Base-by-base conservation (phyloP, 148 eudicot species). In the Chenopodium suecicum region DNA sequence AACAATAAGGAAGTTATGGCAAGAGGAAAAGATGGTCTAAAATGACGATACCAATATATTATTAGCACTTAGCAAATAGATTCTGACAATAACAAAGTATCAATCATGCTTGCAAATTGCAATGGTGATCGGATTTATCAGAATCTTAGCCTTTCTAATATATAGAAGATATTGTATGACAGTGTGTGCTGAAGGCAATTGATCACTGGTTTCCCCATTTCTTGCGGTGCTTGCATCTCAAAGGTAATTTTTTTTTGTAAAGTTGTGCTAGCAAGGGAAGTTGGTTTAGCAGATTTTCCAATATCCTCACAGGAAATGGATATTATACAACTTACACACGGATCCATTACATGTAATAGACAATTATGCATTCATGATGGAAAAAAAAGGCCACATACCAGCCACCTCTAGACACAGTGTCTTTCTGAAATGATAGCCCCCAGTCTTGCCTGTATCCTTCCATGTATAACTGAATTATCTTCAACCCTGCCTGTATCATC, bases 371-470 rank as follows among this genome's bases (percentile, higher is more conserved):
- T 29, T 70, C 54, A 74, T 72, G 71, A 52, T n/a, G 52, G 41
- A 60, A 76, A 11, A 13, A 13, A 22, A 71, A 60, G 81, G 52
- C 71, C 66, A 88, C 92, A 60, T 92, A 96, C 99, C 99, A 96
- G 83, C 99, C 99, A 78, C 99, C 99, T 90, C 86, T 82, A 83
- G 92, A 89, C 83, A 93, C 89, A 65, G 99, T 96, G 87, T 96
- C 92, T 88, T 91, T 90, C 86, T 96, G 93, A 74, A 91, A 91
- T 54, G 99, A 96, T 82, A 96, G 94, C 68, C 73, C 91, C 99
- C 99, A 96, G 75, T 96, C 99, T 78, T 96, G 99, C 80, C 98
- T 87, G 84, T 96, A 96, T 70, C 99, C 99, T 84, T 96, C 97
- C 92, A 92, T 89, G 85, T 94, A 96, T 73, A 86, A 86, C 87